A percentile compares a stretch with the other conserved stretches of the same genome.
These are phyloP conservation scores for Puya raimondii DNA, from an alignment of 176 grass and related monocot species.

Conservation along the genomic window DNA sequence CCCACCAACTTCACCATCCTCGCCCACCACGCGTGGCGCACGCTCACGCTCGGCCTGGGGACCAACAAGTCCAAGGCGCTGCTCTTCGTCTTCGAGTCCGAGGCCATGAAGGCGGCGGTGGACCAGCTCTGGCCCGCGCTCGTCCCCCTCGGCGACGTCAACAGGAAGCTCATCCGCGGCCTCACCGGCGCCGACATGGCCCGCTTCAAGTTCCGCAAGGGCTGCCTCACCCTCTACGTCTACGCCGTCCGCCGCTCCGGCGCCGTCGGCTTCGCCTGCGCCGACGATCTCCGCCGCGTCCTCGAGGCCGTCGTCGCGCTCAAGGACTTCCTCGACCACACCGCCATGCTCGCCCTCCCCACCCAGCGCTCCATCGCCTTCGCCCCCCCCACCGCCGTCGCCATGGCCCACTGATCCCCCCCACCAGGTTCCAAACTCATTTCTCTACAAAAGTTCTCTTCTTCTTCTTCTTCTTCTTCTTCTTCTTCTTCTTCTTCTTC, in stretches of 20 bases:
- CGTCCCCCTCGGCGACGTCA: conserved; percentile 83
- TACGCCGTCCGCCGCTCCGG: conserved; percentile 80
- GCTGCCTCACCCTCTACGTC: conserved; percentile 95
- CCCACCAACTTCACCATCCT: conserved; percentile 98
- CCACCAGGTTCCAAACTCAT: neutral
- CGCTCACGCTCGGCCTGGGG: conserved; percentile 85
- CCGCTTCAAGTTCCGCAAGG: conserved; percentile 92
- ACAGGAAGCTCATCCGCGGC: conserved; percentile 87
- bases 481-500: no score
- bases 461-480: neutral
- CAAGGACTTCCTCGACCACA: conserved; percentile 91
- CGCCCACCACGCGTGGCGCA: conserved; percentile 97
- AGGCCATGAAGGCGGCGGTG: conserved; percentile 74
- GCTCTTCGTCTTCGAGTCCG: conserved; percentile 91
- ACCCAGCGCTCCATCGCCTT: conserved; percentile 91
- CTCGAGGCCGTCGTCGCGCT: conserved; percentile 65
- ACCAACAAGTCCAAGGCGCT: conserved; percentile 94
- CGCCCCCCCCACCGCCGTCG: conserved; percentile 37
- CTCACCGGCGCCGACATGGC: conserved; percentile 90
- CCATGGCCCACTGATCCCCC: conserved; percentile 31
- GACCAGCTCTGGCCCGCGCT: conserved; percentile 79
- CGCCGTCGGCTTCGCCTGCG: conserved; percentile 70
- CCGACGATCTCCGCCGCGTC: conserved; percentile 63
- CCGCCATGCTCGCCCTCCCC: conserved; percentile 88
- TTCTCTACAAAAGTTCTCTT: conserved; percentile 22